Conservation (phyloP, 176 grass and related monocot genomes). For the Zizania latifolia region DNA sequence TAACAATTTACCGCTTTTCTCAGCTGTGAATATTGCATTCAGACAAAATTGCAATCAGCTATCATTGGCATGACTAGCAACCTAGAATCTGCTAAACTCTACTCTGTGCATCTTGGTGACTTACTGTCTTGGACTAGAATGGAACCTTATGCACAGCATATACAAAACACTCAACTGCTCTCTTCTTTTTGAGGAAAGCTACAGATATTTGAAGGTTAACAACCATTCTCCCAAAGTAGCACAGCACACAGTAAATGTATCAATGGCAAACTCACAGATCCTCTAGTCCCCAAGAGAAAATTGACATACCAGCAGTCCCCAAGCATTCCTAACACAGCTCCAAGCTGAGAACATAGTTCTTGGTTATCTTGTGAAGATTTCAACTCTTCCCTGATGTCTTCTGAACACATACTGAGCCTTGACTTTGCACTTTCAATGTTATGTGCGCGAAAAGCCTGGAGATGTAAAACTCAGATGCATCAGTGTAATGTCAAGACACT, state of each 20-base stretch:
- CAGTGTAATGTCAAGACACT: neutral
- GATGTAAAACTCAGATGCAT: neutral
- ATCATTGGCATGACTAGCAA: neutral
- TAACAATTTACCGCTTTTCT: neutral
- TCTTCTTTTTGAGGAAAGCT: neutral
- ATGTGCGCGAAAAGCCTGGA: constrained; percentile 68
- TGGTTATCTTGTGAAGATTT: constrained; percentile 49
- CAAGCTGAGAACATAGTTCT: constrained; percentile 85
- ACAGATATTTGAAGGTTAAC: neutral
- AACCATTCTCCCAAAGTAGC: neutral
- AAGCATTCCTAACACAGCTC: constrained; percentile 89
- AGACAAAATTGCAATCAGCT: neutral
- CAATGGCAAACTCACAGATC: neutral
- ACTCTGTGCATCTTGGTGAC: neutral
- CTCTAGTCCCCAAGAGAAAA: neutral
- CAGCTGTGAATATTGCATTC: neutral
- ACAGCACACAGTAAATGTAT: neutral
- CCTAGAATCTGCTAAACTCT: neutral
- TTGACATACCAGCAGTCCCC: constrained; percentile 82
- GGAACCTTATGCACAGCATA: neutral
- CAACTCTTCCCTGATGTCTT: constrained; percentile 85
- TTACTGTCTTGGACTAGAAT: no score
- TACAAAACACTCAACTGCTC: neutral
- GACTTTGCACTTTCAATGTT: constrained; percentile 92
- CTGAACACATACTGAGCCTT: constrained; percentile 73